phyloP scores from a whole-genome alignment of 2,329 filamentous ascomycete genomes.

The Phaeophleospora eucalypticola region DNA sequence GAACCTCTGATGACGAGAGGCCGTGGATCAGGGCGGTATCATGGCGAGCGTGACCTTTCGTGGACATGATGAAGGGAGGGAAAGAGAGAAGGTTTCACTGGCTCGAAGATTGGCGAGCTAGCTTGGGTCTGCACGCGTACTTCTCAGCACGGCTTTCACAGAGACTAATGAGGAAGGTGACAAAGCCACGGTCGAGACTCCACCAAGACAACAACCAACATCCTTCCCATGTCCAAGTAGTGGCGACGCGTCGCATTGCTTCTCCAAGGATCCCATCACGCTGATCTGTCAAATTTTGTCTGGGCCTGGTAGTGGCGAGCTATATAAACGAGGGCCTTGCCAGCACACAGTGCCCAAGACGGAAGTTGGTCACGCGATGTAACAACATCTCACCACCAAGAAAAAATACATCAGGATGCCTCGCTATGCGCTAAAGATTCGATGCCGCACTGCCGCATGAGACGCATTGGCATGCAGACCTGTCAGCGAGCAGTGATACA shows the following conservation, averaged over 20 bases:
- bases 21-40: slow-evolving; percentile 44
- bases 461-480: neutral
- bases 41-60: slow-evolving; percentile 33
- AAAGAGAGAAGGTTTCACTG: slow-evolving; percentile 13
- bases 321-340: too few relatives aligned
- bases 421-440: too few relatives aligned
- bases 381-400: too few relatives aligned
- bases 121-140: neutral
- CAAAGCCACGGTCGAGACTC: too few relatives aligned
- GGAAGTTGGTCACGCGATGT: too few relatives aligned
- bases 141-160: neutral
- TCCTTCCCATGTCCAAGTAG: neutral
- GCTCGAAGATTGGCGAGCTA: neutral
- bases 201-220: neutral
- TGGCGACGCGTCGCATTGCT: neutral
- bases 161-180: too few relatives aligned
- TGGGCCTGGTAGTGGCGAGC: too few relatives aligned
- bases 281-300: neutral
- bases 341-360: too few relatives aligned
- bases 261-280: neutral
- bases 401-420: too few relatives aligned
- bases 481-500: neutral
- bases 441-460: too few relatives aligned
- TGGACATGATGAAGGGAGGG: slow-evolving; percentile 31
- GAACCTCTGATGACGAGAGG: slow-evolving; percentile 62